Evolutionary conservation across 1,284 basidiomycete species (phyloP).

Genomic region (Salmacisia buchloeana): DNA sequence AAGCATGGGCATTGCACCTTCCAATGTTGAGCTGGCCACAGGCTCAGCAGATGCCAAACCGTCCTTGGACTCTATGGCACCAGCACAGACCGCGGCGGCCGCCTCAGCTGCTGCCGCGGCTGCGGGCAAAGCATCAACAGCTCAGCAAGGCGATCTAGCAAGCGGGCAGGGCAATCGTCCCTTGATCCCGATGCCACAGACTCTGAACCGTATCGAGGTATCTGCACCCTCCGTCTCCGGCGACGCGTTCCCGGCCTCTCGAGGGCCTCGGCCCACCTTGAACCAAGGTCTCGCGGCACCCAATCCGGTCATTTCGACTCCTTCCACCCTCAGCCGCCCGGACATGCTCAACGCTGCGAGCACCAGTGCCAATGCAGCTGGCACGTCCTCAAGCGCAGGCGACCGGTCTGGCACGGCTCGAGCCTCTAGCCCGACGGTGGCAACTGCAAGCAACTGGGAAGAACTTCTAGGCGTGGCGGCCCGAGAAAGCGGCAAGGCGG

Average conservation of each 20-base stretch:
- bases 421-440: neutral
- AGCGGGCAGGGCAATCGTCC: slow-evolving; percentile 1
- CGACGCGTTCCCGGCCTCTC: slow-evolving; percentile 36
- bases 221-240: slow-evolving; percentile 18
- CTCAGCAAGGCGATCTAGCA: neutral
- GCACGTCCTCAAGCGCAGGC: neutral
- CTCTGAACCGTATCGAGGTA: slow-evolving; percentile 8
- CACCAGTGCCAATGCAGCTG: neutral
- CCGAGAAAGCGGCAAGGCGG: neutral
- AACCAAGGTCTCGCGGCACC: slow-evolving; percentile 40
- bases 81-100: slow-evolving; percentile 15
- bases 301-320: slow-evolving; percentile 36
- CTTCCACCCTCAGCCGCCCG: slow-evolving; percentile 41
- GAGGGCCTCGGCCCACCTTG: slow-evolving; percentile 38
- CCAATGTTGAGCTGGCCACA: too few relatives aligned
- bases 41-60: too few relatives aligned
- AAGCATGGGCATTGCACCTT: too few relatives aligned
- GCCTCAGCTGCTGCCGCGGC: slow-evolving; percentile 12
- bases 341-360: slow-evolving; percentile 20
- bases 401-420: neutral
- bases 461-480: slow-evolving; percentile 6
- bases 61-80: too few relatives aligned
- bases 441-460: slow-evolving; percentile 16
- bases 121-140: neutral
- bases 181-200: slow-evolving; percentile 11